Base-by-base conservation (phyloP, 2,329 filamentous ascomycete species). In the Penicillium sp. region DNA sequence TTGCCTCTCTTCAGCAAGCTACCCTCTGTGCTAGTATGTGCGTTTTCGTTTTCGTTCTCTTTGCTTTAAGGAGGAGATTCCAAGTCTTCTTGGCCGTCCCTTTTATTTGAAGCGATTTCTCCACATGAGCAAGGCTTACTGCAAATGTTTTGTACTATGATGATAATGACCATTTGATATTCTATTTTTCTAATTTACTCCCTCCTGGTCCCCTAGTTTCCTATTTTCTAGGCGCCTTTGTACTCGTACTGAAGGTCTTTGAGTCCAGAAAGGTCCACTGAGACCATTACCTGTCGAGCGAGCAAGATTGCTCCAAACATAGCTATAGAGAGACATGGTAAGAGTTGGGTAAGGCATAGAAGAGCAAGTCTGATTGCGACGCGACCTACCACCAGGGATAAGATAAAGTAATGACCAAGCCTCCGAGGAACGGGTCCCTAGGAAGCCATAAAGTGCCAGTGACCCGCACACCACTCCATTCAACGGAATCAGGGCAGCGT, bases 241-340 rank as follows among this genome's bases (percentile, higher is more conserved):
- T 75, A 77, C 31, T 70, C 70, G 59, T 78, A 78, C 39, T 71
- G 72, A 46, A 78, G 69, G 55, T 67, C 63, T 57, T 77, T 72
- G 37, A 78, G 70, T 35, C 71, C 59, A 14, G 64, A 64, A 10
- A 77, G 58, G 56, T 78, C 72, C 52, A 78, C 75, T 44, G 74
- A 76, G 39, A 67, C 59, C 71, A 77, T 76, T 4, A 71, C 58
- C 49, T 64, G 65, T 55, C 64, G 68, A n/a, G 69, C 74, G 27
- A 75, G 57, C 45, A 70, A 56, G 21, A 71, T 65, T n/a, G 65
- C 64, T 4, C 60, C 61, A 37, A 76, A 62, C 56, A 77, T 69
- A 33, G 60, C 76, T 78, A 53, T 49, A 57, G n/a, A 42, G 37
- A 42, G 39, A 10, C 47, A 25, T 10, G 5, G 19, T 49, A 37